Base-by-base conservation (phyloP, 2,329 filamentous ascomycete genomes). In the Trichoderma sp. region DNA sequence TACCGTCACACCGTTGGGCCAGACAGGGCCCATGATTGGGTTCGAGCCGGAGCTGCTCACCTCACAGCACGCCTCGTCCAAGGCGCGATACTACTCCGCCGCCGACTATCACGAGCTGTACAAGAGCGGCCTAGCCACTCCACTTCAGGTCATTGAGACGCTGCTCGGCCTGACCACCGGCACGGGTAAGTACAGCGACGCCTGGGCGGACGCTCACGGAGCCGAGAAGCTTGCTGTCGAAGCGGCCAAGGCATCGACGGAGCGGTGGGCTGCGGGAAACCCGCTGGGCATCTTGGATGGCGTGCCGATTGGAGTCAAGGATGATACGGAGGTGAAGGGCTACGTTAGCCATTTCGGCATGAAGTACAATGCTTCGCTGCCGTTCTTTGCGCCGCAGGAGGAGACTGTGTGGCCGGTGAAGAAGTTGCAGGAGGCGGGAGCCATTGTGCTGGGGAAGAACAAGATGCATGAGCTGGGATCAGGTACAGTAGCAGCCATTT, bases 391-490 rank as follows among this genome's bases (percentile, higher is more conserved):
- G 68, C 82, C 86, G 73, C 84, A 78, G 74, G 84, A 77, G 78
- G 81, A 85, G 73, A 93, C 92, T 0, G 86, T 85, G 5, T 95
- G 92, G 91, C 92, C 92, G 71, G 88, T 93, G 6, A 83, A 84
- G 78, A 89, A 90, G 82, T 87, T 93, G 80, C 87, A 92, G 77
- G 91, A 93, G 72, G 90, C 90, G 1, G 94, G 94, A 2, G 93
- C 91, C 2, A 83, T 97, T 26, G 84, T 94, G 66, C 83, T 95
- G 70, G 94, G 91, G 23, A 95, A 93, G 83, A 88, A 90, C 72
- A 91, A 87, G 65, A 96, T 94, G 92, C 93, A 94, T 80, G 93
- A 94, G 81, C 80, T 95, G 50, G 94, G 93, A 1, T 88, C 92
- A 76, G 84, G 84, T 85, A 73, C 73, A 91, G 32, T 26, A 23